Conservation (phyloP, 139 green algal genomes). For the Klebsormidium nitens region DNA sequence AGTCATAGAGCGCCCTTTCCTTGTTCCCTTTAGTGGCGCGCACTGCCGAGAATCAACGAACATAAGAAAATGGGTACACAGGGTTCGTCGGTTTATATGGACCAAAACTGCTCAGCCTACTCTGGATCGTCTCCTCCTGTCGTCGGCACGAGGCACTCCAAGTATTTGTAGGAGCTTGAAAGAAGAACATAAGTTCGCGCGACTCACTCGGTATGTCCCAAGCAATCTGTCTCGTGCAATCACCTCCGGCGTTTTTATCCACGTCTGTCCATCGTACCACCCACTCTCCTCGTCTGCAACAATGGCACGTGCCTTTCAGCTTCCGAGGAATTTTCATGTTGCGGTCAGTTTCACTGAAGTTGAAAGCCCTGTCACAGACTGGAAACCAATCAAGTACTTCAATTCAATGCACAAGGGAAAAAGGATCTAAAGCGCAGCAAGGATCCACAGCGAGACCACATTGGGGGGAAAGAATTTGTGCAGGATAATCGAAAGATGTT, state of each 20-base stretch:
- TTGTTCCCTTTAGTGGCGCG: background rate
- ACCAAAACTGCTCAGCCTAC: too few relatives aligned
- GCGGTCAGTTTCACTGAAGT: background rate
- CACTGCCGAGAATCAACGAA: background rate
- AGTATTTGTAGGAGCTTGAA: background rate
- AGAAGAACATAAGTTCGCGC: background rate
- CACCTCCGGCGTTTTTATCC: conserved; percentile 68
- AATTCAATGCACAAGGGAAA: too few relatives aligned
- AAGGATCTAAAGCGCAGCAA: too few relatives aligned
- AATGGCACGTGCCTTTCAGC: too few relatives aligned
- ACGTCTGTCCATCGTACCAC: conserved; percentile 36
- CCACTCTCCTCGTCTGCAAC: conserved; percentile 67
- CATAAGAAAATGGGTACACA: background rate
- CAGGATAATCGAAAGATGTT: too few relatives aligned
- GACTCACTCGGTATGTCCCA: conserved; percentile 53
- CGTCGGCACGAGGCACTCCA: background rate
- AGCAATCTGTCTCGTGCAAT: conserved; percentile 71
- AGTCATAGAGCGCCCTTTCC: too few relatives aligned
- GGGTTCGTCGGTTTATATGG: too few relatives aligned
- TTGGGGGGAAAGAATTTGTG: too few relatives aligned
- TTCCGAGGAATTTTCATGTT: too few relatives aligned
- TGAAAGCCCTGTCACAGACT: background rate
- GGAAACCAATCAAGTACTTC: background rate
- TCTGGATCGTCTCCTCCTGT: too few relatives aligned
- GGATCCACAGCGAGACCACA: too few relatives aligned